phyloP scores from a whole-genome alignment of 2,329 filamentous ascomycete species.

The Colletotrichum cuscutae region DNA sequence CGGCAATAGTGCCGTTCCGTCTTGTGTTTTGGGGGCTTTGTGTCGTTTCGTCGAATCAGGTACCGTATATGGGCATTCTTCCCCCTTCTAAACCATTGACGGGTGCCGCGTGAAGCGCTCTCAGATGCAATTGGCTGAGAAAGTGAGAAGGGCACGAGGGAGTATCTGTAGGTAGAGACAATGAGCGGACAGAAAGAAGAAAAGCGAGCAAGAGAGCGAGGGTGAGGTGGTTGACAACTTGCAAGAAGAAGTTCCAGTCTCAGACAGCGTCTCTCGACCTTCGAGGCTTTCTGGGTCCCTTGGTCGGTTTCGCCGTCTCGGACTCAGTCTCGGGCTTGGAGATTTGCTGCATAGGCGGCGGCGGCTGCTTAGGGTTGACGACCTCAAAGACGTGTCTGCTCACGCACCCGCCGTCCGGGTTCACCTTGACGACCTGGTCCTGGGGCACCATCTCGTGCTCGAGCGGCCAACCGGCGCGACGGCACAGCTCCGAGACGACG shows the following conservation, averaged over 20 bases:
- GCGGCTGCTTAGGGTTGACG: conserved; percentile 7
- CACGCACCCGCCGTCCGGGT: conserved; percentile 56
- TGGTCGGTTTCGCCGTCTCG: conserved; percentile 11
- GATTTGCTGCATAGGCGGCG: neutral
- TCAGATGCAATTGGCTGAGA: conserved; percentile 6
- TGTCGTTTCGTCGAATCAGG: conserved; percentile 14
- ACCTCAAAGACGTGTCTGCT: conserved; percentile 52
- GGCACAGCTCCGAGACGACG: conserved; percentile 87
- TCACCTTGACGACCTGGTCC: conserved; percentile 69
- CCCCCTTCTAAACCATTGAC: neutral
- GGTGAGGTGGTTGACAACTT: neutral
- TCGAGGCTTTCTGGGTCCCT: conserved; percentile 23
- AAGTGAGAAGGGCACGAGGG: neutral
- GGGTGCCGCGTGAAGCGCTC: neutral
- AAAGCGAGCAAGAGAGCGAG: conserved; percentile 1
- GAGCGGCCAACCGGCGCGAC: conserved; percentile 82
- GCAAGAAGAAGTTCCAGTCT: neutral
- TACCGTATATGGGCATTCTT: neutral
- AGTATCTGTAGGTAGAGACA: conserved; percentile 1
- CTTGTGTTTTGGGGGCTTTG: conserved; percentile 9
- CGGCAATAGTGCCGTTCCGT: conserved; percentile 15
- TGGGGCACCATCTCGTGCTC: conserved; percentile 85
- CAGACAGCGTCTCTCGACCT: conserved; percentile 18
- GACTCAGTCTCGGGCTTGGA: neutral
- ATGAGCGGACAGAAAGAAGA: neutral